phyloP scores from a whole-genome alignment of 2,329 filamentous ascomycete genomes.

The Dothiorella sarmentorum region DNA sequence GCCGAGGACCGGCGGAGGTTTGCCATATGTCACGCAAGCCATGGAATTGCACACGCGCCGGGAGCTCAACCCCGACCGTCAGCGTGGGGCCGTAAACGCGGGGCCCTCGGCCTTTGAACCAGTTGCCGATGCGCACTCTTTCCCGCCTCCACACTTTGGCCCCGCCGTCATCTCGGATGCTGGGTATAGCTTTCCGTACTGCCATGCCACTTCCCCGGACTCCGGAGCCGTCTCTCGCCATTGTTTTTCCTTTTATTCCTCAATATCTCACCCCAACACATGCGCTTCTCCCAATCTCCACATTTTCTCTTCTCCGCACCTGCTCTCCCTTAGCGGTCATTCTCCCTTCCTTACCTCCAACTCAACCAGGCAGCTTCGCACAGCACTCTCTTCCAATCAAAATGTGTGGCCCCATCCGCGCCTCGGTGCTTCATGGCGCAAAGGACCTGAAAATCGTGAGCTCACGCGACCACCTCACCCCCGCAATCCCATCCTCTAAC shows the following conservation, averaged over 20 bases:
- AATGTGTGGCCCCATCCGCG: constrained; percentile 29
- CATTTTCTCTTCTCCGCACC: neutral
- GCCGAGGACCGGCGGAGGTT: constrained; percentile 3
- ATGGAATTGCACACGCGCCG: no score
- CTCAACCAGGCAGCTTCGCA: neutral
- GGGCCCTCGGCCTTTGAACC: constrained; percentile 17
- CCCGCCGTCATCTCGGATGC: constrained; percentile 1
- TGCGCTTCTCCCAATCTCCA: neutral
- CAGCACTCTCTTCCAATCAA: neutral
- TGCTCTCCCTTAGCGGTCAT: neutral
- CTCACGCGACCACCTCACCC: neutral
- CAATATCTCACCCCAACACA: neutral
- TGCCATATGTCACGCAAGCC: neutral
- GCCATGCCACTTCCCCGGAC: neutral
- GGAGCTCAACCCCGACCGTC: no score
- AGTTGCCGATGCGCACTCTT: constrained; percentile 15
- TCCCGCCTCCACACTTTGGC: constrained; percentile 3
- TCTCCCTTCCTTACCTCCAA: neutral
- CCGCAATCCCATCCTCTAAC: constrained; percentile 16
- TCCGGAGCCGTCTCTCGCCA: neutral
- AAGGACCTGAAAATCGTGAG: constrained; percentile 59
- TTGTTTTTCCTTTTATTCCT: neutral
- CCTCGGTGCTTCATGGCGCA: constrained; percentile 58
- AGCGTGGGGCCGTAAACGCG: neutral
- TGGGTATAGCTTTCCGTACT: constrained; percentile 18